Evolutionary conservation across 202 grass and related monocot species (phyloP).

Genomic region (Cymbopogon flexuosus): DNA sequence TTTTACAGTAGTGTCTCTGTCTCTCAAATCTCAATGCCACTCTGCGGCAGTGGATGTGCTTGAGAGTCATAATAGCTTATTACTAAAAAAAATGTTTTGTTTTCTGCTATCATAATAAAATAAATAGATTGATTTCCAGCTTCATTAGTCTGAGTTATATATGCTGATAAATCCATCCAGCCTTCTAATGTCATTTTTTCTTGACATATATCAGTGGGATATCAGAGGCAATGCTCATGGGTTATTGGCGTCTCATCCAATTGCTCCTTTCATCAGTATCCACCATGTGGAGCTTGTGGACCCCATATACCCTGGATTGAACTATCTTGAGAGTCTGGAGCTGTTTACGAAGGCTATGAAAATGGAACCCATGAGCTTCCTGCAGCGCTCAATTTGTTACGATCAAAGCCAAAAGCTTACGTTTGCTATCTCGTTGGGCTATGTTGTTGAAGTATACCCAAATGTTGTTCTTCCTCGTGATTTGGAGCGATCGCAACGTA

Average conservation of each 20-base stretch:
- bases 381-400: slow-evolving; percentile 85
- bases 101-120: slow-evolving; percentile 16
- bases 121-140: neutral
- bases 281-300: slow-evolving; percentile 86
- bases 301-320: slow-evolving; percentile 75
- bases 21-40: neutral
- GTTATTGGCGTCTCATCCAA: slow-evolving; percentile 80
- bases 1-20: slow-evolving; percentile 33
- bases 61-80: neutral
- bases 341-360: slow-evolving; percentile 95
- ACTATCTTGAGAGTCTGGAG: slow-evolving; percentile 71
- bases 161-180: slow-evolving; percentile 6
- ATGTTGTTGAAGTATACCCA: slow-evolving; percentile 90
- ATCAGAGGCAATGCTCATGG: slow-evolving; percentile 84
- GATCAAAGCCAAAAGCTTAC: slow-evolving; percentile 58
- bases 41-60: neutral
- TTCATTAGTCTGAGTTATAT: neutral
- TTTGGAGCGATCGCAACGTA: slow-evolving; percentile 69
- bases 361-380: slow-evolving; percentile 66
- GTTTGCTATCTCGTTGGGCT: slow-evolving; percentile 70
- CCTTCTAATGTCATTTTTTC: slow-evolving; percentile 25
- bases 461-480: slow-evolving; percentile 69
- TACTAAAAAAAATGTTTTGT: slow-evolving; percentile 15
- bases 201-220: slow-evolving; percentile 63
- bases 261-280: slow-evolving; percentile 82